phyloP scores from a whole-genome alignment of 768 basidiomycete genomes.

The Inosperma sp. region DNA sequence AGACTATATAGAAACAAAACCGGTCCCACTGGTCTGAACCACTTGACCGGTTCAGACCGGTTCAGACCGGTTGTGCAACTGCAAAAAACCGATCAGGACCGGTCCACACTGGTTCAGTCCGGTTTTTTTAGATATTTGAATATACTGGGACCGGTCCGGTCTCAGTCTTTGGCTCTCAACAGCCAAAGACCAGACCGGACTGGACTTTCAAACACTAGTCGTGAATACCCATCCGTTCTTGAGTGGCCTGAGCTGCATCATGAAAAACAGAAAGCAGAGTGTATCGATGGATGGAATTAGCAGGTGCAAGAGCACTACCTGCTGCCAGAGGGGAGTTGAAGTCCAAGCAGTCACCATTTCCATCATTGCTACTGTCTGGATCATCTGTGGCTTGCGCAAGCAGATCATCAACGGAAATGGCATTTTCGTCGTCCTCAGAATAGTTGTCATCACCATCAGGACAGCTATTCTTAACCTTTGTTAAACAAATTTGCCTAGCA shows the following conservation, averaged over 20 bases:
- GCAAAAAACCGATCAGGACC: too few relatives aligned
- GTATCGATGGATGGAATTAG: background rate
- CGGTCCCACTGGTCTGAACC: too few relatives aligned
- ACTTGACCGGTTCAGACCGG: too few relatives aligned
- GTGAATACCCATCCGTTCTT: slow-evolving; percentile 1
- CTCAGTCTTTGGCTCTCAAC: too few relatives aligned
- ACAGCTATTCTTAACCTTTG: slow-evolving; percentile 3
- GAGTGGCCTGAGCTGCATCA: slow-evolving; percentile 5
- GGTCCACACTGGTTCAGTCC: too few relatives aligned
- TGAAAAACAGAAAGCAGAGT: slow-evolving; percentile 2
- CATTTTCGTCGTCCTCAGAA: slow-evolving; percentile 6
- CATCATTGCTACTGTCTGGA: slow-evolving; percentile 1
- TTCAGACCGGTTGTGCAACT: too few relatives aligned
- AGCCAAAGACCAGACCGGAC: too few relatives aligned
- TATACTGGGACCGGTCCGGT: too few relatives aligned
- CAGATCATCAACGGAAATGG: slow-evolving; percentile 2
- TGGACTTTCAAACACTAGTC: too few relatives aligned
- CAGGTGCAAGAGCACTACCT: slow-evolving; percentile 5
- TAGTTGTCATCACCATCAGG: background rate
- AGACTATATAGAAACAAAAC: too few relatives aligned
- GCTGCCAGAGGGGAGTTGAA: background rate
- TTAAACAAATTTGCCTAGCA: slow-evolving; percentile 4
- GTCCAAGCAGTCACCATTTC: background rate
- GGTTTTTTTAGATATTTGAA: too few relatives aligned
- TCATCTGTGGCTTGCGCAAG: slow-evolving; percentile 1